Percentiles rank a stretch among this genome's conserved stretches.
These are phyloP conservation scores for Aspergillus asperescens DNA, from an alignment of 495 filamentous ascomycete species.

Conservation along the genomic window DNA sequence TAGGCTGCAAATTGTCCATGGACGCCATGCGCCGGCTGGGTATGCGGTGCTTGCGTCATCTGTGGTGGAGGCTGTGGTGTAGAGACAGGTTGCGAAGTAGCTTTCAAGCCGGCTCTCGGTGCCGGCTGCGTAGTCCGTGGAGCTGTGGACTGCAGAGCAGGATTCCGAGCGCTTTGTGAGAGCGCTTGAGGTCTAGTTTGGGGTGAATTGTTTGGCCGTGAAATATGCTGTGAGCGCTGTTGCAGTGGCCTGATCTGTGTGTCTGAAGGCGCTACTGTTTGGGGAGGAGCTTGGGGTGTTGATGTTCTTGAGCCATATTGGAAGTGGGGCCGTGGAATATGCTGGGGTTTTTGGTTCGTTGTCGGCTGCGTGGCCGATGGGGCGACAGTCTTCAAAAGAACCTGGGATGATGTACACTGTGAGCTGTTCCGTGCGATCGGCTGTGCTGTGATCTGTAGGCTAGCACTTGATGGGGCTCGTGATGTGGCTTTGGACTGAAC, in stretches of 20 bases:
- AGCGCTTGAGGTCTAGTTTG: neutral
- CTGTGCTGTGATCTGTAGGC: neutral
- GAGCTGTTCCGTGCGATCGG: neutral
- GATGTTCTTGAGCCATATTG: neutral
- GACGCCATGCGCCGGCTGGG: neutral
- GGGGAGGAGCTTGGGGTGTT: neutral
- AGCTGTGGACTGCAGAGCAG: neutral
- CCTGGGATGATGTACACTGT: neutral
- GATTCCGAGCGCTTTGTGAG: neutral
- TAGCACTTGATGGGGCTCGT: neutral
- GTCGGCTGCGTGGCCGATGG: neutral
- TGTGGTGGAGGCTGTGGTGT: neutral
- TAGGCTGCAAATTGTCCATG: slow-evolving; percentile 3
- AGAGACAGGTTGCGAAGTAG: neutral
- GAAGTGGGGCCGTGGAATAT: neutral
- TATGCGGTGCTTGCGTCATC: neutral
- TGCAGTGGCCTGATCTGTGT: neutral
- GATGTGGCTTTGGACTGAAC: neutral
- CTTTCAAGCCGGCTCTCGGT: neutral
- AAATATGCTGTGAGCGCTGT: neutral
- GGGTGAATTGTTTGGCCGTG: neutral
- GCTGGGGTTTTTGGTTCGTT: neutral
- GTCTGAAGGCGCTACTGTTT: neutral
- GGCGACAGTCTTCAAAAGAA: neutral
- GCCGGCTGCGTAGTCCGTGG: neutral